Percentiles rank a stretch among this genome's conserved stretches.
These are phyloP conservation scores for Pinguiococcus pyrenoidosus DNA, from an alignment of 108 stramenopile genomes.

Conservation along the genomic window DNA sequence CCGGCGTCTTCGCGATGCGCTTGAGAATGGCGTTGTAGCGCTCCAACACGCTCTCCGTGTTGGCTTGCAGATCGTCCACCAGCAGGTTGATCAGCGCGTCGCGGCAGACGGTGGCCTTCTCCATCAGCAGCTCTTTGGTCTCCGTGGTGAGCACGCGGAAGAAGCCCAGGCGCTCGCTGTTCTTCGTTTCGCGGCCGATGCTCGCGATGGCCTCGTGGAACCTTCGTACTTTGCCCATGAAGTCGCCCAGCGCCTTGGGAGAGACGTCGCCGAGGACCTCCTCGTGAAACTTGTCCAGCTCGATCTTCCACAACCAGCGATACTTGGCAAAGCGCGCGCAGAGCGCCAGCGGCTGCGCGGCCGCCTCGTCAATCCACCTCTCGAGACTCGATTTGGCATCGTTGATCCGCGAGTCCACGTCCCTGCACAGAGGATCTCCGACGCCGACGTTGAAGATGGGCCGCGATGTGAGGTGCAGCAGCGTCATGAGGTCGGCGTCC, in stretches of 20 bases:
- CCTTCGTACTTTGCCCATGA: too few species aligned
- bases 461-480: slow-evolving; percentile 33
- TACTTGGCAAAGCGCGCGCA: too few species aligned
- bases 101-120: slow-evolving; percentile 29
- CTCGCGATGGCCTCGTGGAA: slow-evolving; percentile 9
- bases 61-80: slow-evolving; percentile 16
- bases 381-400: neutral
- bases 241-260: too few species aligned
- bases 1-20: slow-evolving; percentile 37
- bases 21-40: slow-evolving; percentile 34
- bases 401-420: neutral
- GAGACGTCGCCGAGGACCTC: slow-evolving; percentile 21
- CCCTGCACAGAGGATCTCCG: too few species aligned
- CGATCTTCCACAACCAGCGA: too few species aligned
- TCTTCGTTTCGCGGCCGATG: neutral
- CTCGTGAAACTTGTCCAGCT: too few species aligned
- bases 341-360: too few species aligned
- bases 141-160: slow-evolving; percentile 21
- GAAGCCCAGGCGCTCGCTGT: slow-evolving; percentile 19
- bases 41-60: slow-evolving; percentile 22
- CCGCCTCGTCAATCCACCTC: too few species aligned
- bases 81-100: slow-evolving; percentile 34
- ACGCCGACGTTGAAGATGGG: slow-evolving; percentile 22
- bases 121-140: slow-evolving; percentile 15
- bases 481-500: slow-evolving; percentile 41